A percentile compares a stretch with the other conserved stretches of the same genome.
These are phyloP conservation scores for Rosellinia necatrix DNA, from an alignment of 2,329 filamentous ascomycete species.

Conservation along the genomic window DNA sequence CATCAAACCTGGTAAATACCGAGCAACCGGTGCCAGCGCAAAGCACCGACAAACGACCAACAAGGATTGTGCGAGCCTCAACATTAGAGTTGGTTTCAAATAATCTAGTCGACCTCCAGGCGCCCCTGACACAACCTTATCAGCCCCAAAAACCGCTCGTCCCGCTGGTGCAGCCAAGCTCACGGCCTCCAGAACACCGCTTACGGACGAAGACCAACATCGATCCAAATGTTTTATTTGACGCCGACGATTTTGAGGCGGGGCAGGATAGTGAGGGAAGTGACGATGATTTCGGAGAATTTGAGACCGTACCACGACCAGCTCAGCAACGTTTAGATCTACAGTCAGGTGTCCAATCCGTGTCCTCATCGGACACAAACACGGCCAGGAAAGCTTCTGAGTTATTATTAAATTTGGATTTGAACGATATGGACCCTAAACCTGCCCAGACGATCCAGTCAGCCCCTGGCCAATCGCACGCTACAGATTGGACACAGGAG, in stretches of 20 bases:
- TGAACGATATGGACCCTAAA: constrained; percentile 40
- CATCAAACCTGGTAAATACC: not conserved
- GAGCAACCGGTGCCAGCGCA: constrained; percentile 12
- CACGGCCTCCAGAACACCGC: constrained; percentile 19
- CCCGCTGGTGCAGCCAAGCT: constrained; percentile 11
- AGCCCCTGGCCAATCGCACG: constrained; percentile 56
- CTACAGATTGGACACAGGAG: constrained; percentile 40
- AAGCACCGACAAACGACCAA: constrained; percentile 27
- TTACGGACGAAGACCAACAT: constrained; percentile 29
- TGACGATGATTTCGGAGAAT: constrained; percentile 64
- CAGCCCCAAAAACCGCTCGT: constrained; percentile 13
- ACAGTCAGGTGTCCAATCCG: constrained; percentile 45
- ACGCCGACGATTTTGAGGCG: constrained; percentile 61
- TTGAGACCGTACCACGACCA: constrained; percentile 52
- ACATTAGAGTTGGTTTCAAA: constrained; percentile 61
- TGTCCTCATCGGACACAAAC: constrained; percentile 34
- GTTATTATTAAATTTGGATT: constrained; percentile 43
- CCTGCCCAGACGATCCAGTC: constrained; percentile 57
- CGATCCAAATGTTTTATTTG: constrained; percentile 66
- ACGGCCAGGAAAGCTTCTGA: constrained; percentile 38
- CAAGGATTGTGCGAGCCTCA: constrained; percentile 50
- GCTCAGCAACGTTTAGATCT: constrained; percentile 42
- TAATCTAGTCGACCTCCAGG: constrained; percentile 50
- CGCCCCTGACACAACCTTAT: constrained; percentile 17
- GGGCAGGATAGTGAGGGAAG: constrained; percentile 46